A percentile compares a stretch with the other conserved stretches of the same genome.
Evolutionary conservation across 495 filamentous ascomycete species (phyloP).

Genomic region (Xylaria flabelliformis): DNA sequence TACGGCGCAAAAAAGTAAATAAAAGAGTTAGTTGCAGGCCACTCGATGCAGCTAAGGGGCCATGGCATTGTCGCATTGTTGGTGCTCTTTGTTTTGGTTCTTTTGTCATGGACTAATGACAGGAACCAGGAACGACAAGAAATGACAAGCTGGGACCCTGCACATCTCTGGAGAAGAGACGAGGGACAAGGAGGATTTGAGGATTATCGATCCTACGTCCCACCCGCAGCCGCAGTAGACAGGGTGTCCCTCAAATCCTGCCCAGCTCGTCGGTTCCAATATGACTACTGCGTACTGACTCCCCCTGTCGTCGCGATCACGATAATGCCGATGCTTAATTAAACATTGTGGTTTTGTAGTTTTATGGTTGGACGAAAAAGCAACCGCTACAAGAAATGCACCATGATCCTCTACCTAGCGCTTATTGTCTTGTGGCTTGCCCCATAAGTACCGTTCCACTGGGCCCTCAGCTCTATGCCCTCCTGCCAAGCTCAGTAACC

Average conservation of each 20-base stretch:
- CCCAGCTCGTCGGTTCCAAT: background rate
- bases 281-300: background rate
- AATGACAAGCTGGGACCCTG: background rate
- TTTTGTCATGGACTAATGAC: background rate
- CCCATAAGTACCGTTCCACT: slow-evolving; percentile 6
- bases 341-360: background rate
- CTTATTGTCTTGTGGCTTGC: slow-evolving; percentile 2
- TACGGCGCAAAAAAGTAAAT: background rate
- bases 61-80: slow-evolving; percentile 4
- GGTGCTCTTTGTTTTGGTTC: background rate
- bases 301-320: background rate
- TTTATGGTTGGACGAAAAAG: slow-evolving; percentile 7
- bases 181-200: background rate
- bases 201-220: background rate
- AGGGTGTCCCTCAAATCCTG: background rate
- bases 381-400: background rate
- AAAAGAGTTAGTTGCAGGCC: background rate
- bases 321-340: background rate
- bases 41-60: slow-evolving; percentile 5
- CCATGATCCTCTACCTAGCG: background rate
- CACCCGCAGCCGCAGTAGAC: slow-evolving; percentile 6
- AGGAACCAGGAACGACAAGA: background rate
- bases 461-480: slow-evolving; percentile 53
- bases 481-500: slow-evolving; percentile 56
- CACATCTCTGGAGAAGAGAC: background rate